These are phyloP conservation scores for Colletotrichum sp. DNA, from an alignment of 2,329 filamentous ascomycete species.

Conservation along the genomic window DNA sequence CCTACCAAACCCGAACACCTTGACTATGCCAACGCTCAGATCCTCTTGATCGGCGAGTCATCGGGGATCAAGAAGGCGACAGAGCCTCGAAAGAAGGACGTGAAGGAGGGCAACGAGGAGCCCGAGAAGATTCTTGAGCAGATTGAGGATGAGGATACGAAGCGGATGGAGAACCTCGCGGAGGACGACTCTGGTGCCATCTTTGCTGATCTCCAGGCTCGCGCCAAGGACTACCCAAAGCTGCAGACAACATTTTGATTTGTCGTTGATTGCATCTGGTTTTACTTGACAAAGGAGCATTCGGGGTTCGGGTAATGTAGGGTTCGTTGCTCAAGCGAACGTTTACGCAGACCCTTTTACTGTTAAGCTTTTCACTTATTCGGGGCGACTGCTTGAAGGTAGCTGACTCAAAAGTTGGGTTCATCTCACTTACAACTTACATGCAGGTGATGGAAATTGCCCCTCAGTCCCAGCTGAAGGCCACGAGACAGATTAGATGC, in stretches of 20 bases:
- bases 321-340: background rate
- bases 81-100: conserved; percentile 58
- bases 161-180: conserved; percentile 62
- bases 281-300: background rate
- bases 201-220: conserved; percentile 50
- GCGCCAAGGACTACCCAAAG: conserved; percentile 66
- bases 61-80: conserved; percentile 61
- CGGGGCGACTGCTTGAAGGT: background rate
- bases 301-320: background rate
- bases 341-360: background rate
- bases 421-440: background rate
- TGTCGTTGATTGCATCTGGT: background rate
- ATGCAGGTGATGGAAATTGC: background rate
- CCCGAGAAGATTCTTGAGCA: conserved; percentile 76
- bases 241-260: conserved; percentile 61
- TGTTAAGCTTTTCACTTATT: background rate
- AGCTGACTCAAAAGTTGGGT: background rate
- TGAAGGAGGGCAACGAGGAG: conserved; percentile 64
- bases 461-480: background rate
- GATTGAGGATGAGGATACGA: conserved; percentile 76
- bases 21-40: conserved; percentile 75
- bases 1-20: conserved; percentile 76
- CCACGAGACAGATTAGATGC: background rate
- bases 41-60: conserved; percentile 79
- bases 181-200: conserved; percentile 50